Percentiles rank a stretch among this genome's conserved stretches.
Evolutionary conservation across 345 rosid genomes (phyloP).

Genomic region (Eucalyptus sp.): DNA sequence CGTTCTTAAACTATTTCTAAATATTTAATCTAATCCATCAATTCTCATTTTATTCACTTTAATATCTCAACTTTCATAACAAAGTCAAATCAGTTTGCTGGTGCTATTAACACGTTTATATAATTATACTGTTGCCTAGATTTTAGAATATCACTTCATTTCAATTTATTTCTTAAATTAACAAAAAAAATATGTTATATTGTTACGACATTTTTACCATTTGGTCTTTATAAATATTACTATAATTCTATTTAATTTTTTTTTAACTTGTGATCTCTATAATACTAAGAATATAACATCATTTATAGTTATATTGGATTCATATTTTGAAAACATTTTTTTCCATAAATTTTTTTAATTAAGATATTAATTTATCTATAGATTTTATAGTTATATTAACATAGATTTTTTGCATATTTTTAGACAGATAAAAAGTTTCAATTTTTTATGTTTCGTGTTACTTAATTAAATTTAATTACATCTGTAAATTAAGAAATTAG

Average conservation of each 20-base stretch:
- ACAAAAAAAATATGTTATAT: neutral
- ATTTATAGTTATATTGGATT: neutral
- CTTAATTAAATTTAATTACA: neutral
- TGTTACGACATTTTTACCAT: neutral
- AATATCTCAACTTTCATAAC: neutral
- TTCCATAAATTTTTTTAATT: neutral
- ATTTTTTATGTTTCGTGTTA: neutral
- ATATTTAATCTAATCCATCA: neutral
- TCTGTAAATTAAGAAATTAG: neutral
- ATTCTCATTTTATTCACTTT: neutral
- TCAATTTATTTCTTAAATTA: too few species aligned
- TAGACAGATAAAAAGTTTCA: neutral
- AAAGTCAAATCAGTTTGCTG: neutral
- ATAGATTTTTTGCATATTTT: neutral
- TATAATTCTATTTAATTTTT: too few species aligned
- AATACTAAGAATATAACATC: neutral
- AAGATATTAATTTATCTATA: neutral
- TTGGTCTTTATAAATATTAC: too few species aligned
- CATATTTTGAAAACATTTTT: neutral
- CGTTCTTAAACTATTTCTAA: neutral
- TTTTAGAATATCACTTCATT: neutral
- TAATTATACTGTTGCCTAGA: neutral
- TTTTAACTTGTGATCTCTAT: neutral
- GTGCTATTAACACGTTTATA: neutral
- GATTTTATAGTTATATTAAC: neutral